phyloP scores from a whole-genome alignment of 2,329 filamentous ascomycete species.

The Venturiaceae sp. region DNA sequence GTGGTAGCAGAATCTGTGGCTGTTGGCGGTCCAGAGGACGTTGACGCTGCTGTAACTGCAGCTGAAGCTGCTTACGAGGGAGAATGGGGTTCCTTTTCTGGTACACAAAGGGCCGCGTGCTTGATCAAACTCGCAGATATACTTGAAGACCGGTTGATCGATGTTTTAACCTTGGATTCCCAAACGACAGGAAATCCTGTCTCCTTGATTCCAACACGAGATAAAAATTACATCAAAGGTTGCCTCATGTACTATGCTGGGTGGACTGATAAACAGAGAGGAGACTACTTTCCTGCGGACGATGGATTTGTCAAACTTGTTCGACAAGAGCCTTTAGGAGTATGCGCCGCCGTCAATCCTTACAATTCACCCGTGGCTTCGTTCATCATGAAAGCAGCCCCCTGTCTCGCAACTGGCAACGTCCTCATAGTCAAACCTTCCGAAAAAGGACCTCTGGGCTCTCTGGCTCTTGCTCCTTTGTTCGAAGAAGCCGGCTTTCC shows the following conservation, averaged over 20 bases:
- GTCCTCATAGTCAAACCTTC: slow-evolving; percentile 35
- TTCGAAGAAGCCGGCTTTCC: slow-evolving; percentile 34
- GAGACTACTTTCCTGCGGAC: background rate
- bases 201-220: background rate
- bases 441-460: slow-evolving; percentile 32
- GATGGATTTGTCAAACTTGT: slow-evolving; percentile 3
- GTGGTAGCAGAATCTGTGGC: background rate
- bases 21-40: background rate
- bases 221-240: background rate
- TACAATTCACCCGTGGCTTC: background rate
- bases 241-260: slow-evolving; percentile 1
- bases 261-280: slow-evolving; percentile 1
- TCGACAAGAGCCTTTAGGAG: slow-evolving; percentile 15
- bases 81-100: background rate
- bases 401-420: slow-evolving; percentile 35
- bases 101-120: background rate
- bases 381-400: slow-evolving; percentile 21
- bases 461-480: slow-evolving; percentile 25
- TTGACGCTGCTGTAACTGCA: background rate
- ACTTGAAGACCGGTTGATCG: background rate
- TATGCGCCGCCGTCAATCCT: slow-evolving; percentile 11
- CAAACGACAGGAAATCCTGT: background rate
- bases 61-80: background rate
- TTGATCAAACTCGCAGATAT: background rate
- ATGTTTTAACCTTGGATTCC: background rate